Base-by-base conservation (phyloP, 305 asterid genomes). In the Petunia hybrid region DNA sequence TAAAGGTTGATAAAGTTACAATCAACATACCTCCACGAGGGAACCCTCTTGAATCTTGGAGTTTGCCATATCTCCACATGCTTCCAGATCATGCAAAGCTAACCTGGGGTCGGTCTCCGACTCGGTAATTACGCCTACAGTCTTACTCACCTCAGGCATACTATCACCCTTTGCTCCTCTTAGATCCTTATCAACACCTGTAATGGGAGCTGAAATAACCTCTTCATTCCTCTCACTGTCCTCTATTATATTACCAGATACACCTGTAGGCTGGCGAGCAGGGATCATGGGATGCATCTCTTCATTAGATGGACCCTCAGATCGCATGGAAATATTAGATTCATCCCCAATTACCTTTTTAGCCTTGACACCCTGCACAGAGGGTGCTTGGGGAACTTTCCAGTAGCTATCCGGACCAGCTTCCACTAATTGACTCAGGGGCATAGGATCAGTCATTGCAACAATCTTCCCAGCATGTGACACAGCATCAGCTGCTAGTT, bases 401-500 rank as follows among this genome's bases (percentile, higher is more conserved):
- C 95, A 93, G 83, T 91, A 92, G 68, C 87, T 87, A 76, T 87
- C 91, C 2, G 94, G 99, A 59, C 99, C 98, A 2, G 92, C 94
- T 86, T 91, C 92, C n/a, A 89, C 93, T 73, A 95, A 87, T 78
- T 91, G 88, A 70, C 84, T 87, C 86, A 95, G 83, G 56, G 95
- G 87, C 88, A 95, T 87, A 62, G 98, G 97, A 84, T 97, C 94
- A 41, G 89, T 91, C 89, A 97, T 87, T 10, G 97, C 87, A 41
- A 91, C 98, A 91, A 95, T 88, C 87, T 89, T 94, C 80, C 99
- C 99, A 65, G 97, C 94, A 83, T 95, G 99, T 77, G 97, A 90
- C 76, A 97, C 97, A 8, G 99, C 99, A 85, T 93, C 97, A 80
- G 98, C 93, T 76, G 99, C 97, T 87, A 97, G 88, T 89, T 93